phyloP scores from a whole-genome alignment of 257 asterid species.

The Eucommia ulmoides region DNA sequence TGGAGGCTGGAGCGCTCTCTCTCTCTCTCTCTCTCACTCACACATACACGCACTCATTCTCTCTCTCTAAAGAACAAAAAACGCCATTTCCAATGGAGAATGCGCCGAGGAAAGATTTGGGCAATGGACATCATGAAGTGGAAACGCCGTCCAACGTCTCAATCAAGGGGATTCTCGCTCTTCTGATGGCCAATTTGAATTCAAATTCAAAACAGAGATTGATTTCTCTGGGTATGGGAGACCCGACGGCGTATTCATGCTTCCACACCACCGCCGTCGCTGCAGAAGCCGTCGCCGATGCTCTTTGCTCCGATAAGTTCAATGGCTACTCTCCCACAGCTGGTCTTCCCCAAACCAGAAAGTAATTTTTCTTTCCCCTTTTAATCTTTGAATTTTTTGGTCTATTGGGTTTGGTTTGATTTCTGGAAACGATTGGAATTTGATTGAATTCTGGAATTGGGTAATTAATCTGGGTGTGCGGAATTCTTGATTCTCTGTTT shows the following conservation, averaged over 20 bases:
- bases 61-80: no score
- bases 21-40: no score
- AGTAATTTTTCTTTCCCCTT: background rate
- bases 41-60: no score
- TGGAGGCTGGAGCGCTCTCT: no score
- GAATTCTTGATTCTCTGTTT: no score
- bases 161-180: background rate
- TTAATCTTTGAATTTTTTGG: background rate
- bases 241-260: constrained; percentile 1
- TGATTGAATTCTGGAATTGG: no score
- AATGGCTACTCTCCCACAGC: background rate
- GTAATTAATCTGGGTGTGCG: no score
- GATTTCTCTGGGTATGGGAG: constrained; percentile 1
- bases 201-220: background rate
- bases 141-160: background rate
- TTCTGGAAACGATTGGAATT: no score
- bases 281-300: background rate
- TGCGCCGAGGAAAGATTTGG: no score
- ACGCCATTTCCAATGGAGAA: no score
- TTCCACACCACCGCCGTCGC: background rate
- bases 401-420: background rate
- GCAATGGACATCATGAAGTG: no score
- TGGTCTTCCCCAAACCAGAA: constrained; percentile 3
- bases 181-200: background rate
- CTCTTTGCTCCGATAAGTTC: background rate